A percentile compares a stretch with the other conserved stretches of the same genome.
Evolutionary conservation across 148 eudicot genomes (phyloP).

Genomic region (Rhododendron vialii): DNA sequence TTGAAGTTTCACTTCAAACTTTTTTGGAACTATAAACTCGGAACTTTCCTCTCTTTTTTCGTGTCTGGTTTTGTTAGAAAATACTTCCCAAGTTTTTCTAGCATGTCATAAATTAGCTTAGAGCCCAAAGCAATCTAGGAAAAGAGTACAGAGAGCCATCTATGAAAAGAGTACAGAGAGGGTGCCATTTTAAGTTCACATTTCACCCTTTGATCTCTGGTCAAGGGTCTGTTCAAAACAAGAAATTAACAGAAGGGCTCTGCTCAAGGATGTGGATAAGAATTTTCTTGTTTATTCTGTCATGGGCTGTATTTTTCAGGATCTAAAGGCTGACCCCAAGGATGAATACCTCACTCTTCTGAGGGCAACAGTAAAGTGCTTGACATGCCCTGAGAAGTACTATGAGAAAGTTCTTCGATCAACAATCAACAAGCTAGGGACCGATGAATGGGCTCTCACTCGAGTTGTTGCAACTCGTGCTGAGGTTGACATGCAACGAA

Average conservation of each 20-base stretch:
- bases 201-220: neutral
- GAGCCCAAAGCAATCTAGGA: neutral
- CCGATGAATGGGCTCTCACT: slow-evolving; percentile 86
- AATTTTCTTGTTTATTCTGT: neutral
- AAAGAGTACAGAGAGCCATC: neutral
- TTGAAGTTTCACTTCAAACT: neutral
- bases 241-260: neutral
- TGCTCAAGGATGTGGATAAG: neutral
- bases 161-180: neutral
- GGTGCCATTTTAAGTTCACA: neutral
- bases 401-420: slow-evolving; percentile 76
- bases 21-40: neutral
- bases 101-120: neutral
- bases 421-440: slow-evolving; percentile 67
- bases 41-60: neutral
- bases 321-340: slow-evolving; percentile 64
- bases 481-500: slow-evolving; percentile 69
- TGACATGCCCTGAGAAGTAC: slow-evolving; percentile 76
- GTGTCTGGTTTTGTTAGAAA: neutral
- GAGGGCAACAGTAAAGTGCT: slow-evolving; percentile 70
- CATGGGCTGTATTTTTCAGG: slow-evolving; percentile 30
- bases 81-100: neutral
- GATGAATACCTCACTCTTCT: slow-evolving; percentile 63
- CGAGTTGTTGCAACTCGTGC: slow-evolving; percentile 78
- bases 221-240: neutral